Percentiles rank a stretch among this genome's conserved stretches.
phyloP scores from a whole-genome alignment of 2,329 filamentous ascomycete species.

The Alternaria longipes region DNA sequence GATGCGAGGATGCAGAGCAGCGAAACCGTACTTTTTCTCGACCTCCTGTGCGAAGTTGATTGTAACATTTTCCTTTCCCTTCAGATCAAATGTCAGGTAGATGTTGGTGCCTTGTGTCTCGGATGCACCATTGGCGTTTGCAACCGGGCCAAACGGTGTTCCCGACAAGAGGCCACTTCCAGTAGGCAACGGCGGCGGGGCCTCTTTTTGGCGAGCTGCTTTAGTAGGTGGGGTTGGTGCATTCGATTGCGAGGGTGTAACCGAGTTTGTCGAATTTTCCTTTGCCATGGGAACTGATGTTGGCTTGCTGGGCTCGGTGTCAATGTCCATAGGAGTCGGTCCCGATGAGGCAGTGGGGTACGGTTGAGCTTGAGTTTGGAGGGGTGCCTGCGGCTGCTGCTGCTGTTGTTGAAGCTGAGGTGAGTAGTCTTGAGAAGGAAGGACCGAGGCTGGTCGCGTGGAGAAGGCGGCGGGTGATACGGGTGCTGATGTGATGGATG shows the following conservation, averaged over 20 bases:
- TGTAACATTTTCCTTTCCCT: conserved; percentile 85
- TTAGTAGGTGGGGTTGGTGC: conserved; percentile 65
- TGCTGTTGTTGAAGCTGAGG: conserved; percentile 24
- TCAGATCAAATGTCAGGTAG: conserved; percentile 81
- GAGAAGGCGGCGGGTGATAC: conserved; percentile 50
- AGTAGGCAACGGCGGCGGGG: conserved; percentile 65
- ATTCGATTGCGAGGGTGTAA: conserved; percentile 57
- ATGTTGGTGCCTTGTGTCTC: conserved; percentile 72
- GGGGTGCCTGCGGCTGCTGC: conserved; percentile 22
- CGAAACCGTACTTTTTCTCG: conserved; percentile 92
- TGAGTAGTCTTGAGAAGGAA: conserved; percentile 41
- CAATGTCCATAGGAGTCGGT: conserved; percentile 50
- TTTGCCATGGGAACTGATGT: conserved; percentile 46
- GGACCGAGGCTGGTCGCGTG: conserved; percentile 37
- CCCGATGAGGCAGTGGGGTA: conserved; percentile 26
- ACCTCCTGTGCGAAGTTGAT: conserved; percentile 96
- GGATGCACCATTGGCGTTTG: conserved; percentile 54
- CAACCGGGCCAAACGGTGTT: conserved; percentile 66
- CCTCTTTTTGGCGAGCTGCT: conserved; percentile 63
- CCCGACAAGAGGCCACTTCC: conserved; percentile 72
- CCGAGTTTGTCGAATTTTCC: conserved; percentile 43
- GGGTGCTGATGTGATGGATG: conserved; percentile 52
- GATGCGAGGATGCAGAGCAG: conserved; percentile 88
- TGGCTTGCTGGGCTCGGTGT: conserved; percentile 43
- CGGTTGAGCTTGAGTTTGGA: conserved; percentile 12